Base-by-base conservation (phyloP, 768 basidiomycete genomes). In the Tubosaeta sp. region DNA sequence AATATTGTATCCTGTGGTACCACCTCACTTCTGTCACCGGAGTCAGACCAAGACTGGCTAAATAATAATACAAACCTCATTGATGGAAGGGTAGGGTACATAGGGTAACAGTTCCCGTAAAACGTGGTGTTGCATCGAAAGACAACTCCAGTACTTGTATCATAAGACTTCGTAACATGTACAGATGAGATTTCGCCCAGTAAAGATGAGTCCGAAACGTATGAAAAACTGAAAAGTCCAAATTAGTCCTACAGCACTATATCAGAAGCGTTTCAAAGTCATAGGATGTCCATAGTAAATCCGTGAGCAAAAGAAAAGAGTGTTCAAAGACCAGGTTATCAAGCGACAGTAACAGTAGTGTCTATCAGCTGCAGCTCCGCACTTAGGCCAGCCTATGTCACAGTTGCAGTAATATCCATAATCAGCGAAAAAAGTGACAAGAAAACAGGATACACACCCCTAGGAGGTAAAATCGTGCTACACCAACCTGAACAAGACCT, bases 401-500 rank as follows among this genome's bases (percentile, higher is more conserved):
- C 13, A 27, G 29, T 39, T 16, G 30, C 18, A 44, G 27, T 44
- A 32, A 13, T 12, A 7, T 8, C 44, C 24, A 25, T 12, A 12
- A 31, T 21, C 30, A 21, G 4, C 30, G 31, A 19, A 27, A 3
- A 16, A 19, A 29, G 13, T 12, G 10, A 30, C 4, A 31, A 30
- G 22, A 34, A 25, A 31, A 10, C n/a, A 8, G 13, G 16, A 36
- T n/a, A 46, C 56, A 10, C 31, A 64, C 61, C 12, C 48, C 50
- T 1, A 16, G 2, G 4, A 53, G 24, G 22, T 34, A 55, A 19
- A 61, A 22, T 21, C 35, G 53, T 29, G 43, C 53, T 1, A 59
- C 31, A 1, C 2, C 38, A 13, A 64, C 8, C 21, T 53, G 30
- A 19, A 6, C 34, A 10, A 0, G 6, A 10, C 59, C 61, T 0